phyloP scores from a whole-genome alignment of 2,329 filamentous ascomycete genomes.

The Waltergamsia citrina region DNA sequence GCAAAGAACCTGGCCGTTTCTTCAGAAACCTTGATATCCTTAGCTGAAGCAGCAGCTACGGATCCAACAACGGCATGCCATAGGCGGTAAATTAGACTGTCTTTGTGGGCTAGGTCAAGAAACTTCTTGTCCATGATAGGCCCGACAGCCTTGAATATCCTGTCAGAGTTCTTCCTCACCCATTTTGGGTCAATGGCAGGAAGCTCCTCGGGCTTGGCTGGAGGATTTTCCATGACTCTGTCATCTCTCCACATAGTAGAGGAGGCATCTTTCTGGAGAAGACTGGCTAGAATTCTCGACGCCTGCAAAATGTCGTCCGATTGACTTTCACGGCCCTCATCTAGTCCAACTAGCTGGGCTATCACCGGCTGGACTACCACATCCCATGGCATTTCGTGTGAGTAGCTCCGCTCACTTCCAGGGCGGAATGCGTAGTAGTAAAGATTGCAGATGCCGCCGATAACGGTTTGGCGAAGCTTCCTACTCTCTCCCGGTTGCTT shows the following conservation, averaged over 20 bases:
- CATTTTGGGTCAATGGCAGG: constrained; percentile 78
- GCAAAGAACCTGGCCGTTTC: constrained; percentile 78
- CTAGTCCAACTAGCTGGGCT: constrained; percentile 36
- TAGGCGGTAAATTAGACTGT: constrained; percentile 41
- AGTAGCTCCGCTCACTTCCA: constrained; percentile 49
- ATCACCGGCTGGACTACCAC: constrained; percentile 60
- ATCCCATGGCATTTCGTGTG: constrained; percentile 68
- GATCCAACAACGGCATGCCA: constrained; percentile 55
- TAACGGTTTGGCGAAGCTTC: constrained; percentile 40
- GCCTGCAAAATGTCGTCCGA: constrained; percentile 48
- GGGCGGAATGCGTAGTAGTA: constrained; percentile 78
- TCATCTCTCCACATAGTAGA: constrained; percentile 65
- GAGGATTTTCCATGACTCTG: constrained; percentile 51
- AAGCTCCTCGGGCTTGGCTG: constrained; percentile 63
- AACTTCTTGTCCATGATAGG: constrained; percentile 54
- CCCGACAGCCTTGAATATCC: constrained; percentile 53
- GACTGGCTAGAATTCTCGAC: constrained; percentile 59
- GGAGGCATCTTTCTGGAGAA: constrained; percentile 57
- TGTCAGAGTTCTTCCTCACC: constrained; percentile 62
- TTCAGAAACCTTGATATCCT: constrained; percentile 81
- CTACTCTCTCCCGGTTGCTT: constrained; percentile 43
- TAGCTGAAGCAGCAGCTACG: constrained; percentile 59
- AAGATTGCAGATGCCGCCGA: constrained; percentile 70
- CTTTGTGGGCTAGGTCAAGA: constrained; percentile 49
- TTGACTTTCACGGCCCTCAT: constrained; percentile 24